phyloP scores from a whole-genome alignment of 2,329 filamentous ascomycete genomes.

The Microdochium paspali region DNA sequence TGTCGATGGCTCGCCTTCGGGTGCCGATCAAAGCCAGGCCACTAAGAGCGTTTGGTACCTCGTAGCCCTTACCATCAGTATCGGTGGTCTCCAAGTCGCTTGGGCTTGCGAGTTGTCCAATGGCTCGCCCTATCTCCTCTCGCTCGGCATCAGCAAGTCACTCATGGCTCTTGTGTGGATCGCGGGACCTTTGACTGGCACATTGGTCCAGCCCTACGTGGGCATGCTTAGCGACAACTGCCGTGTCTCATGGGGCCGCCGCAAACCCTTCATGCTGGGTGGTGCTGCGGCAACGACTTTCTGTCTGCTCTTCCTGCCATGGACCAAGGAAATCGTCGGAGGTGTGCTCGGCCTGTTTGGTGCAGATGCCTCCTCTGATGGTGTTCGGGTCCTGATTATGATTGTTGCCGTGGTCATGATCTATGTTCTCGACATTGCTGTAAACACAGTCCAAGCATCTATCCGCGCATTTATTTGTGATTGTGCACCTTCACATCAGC shows the following conservation, averaged over 20 bases:
- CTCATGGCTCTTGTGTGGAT: slow-evolving; percentile 80
- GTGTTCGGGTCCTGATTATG: slow-evolving; percentile 59
- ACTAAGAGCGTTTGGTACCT: slow-evolving; percentile 82
- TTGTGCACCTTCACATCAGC: slow-evolving; percentile 83
- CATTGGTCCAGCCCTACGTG: slow-evolving; percentile 73
- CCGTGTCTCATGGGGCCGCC: slow-evolving; percentile 63
- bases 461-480: slow-evolving; percentile 91
- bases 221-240: slow-evolving; percentile 76
- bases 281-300: slow-evolving; percentile 59
- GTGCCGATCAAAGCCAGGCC: slow-evolving; percentile 41
- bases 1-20: neutral
- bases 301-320: slow-evolving; percentile 61
- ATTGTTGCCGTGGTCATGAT: slow-evolving; percentile 76
- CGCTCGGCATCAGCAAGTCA: slow-evolving; percentile 73
- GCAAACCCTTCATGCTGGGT: slow-evolving; percentile 72
- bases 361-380: slow-evolving; percentile 52
- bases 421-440: slow-evolving; percentile 86
- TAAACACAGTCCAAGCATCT: slow-evolving; percentile 92
- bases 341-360: slow-evolving; percentile 63
- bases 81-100: slow-evolving; percentile 84
- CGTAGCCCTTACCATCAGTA: slow-evolving; percentile 74
- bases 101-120: slow-evolving; percentile 95
- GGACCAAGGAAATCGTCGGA: slow-evolving; percentile 63
- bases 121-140: slow-evolving; percentile 76
- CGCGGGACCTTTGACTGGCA: slow-evolving; percentile 69